These are phyloP conservation scores for Hysterium pulicare DNA, from an alignment of 2,329 filamentous ascomycete species.

Conservation along the genomic window DNA sequence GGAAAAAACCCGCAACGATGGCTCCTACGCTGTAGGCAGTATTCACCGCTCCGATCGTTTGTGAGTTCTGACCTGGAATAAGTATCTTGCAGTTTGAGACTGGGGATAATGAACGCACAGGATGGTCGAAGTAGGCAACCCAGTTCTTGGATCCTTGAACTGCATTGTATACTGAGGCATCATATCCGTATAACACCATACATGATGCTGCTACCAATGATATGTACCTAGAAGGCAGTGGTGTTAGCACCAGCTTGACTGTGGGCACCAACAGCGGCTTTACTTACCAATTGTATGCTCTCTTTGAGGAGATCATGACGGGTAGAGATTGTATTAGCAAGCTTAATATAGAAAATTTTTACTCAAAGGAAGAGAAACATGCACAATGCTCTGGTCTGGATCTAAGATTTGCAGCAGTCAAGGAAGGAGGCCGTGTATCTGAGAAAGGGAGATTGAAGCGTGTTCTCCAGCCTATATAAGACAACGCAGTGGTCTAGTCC, in stretches of 20 bases:
- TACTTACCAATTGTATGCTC: constrained; percentile 48
- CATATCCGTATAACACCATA: constrained; percentile 73
- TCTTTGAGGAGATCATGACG: constrained; percentile 35
- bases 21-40: constrained; percentile 69
- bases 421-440: too few relatives aligned
- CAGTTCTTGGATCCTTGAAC: constrained; percentile 66
- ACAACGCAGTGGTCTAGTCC: too few relatives aligned
- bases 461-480: too few relatives aligned
- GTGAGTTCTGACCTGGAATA: constrained; percentile 23
- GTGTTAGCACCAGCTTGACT: constrained; percentile 1
- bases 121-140: constrained; percentile 60
- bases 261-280: background rate
- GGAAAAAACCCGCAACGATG: constrained; percentile 67
- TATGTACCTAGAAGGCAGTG: constrained; percentile 54
- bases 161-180: constrained; percentile 71
- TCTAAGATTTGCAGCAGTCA: too few relatives aligned
- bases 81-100: background rate
- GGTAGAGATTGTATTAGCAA: too few relatives aligned
- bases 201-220: constrained; percentile 68
- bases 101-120: constrained; percentile 13
- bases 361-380: too few relatives aligned
- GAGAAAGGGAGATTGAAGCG: too few relatives aligned
- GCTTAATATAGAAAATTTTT: too few relatives aligned
- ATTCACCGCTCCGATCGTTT: constrained; percentile 58
- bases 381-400: too few relatives aligned